Percentiles rank a stretch among this genome's conserved stretches.
These are phyloP conservation scores for Penicillium ochrochloron DNA, from an alignment of 495 filamentous ascomycete species.

Conservation along the genomic window DNA sequence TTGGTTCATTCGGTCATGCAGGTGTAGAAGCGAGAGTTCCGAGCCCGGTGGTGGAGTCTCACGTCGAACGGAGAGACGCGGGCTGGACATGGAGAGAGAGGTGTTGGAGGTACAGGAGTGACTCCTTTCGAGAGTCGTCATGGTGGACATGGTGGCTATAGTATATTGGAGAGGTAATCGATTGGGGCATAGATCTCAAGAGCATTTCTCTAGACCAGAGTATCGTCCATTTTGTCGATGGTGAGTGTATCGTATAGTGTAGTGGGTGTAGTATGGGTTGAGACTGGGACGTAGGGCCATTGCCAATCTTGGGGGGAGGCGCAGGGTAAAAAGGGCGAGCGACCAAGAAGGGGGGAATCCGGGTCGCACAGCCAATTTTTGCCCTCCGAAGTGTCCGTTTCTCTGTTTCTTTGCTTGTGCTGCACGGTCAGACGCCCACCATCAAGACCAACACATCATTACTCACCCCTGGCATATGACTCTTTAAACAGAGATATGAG, in stretches of 20 bases:
- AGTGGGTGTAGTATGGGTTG: background rate
- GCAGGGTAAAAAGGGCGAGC: slow-evolving; percentile 21
- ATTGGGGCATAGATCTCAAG: background rate
- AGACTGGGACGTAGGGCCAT: background rate
- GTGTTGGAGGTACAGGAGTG: slow-evolving; percentile 46
- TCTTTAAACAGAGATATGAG: background rate
- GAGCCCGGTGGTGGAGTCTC: slow-evolving; percentile 42
- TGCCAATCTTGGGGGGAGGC: slow-evolving; percentile 6
- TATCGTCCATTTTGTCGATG: slow-evolving; percentile 28
- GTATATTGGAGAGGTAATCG: background rate
- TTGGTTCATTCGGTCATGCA: slow-evolving; percentile 46
- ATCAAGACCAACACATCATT: background rate
- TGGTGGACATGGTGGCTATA: slow-evolving; percentile 29
- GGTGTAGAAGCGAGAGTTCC: slow-evolving; percentile 39
- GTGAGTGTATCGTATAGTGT: background rate
- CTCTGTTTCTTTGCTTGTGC: background rate
- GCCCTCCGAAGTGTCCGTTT: slow-evolving; percentile 1
- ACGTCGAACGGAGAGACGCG: slow-evolving; percentile 40
- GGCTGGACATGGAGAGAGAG: slow-evolving; percentile 47
- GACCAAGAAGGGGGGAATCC: slow-evolving; percentile 8
- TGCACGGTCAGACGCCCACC: background rate
- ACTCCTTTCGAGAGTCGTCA: slow-evolving; percentile 50
- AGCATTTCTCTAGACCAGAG: slow-evolving; percentile 19
- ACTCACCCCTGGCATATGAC: background rate
- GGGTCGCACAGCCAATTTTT: slow-evolving; percentile 15